Evolutionary conservation across 1,284 basidiomycete species (phyloP).

Genomic region (Phylloboletellus chloephorus): DNA sequence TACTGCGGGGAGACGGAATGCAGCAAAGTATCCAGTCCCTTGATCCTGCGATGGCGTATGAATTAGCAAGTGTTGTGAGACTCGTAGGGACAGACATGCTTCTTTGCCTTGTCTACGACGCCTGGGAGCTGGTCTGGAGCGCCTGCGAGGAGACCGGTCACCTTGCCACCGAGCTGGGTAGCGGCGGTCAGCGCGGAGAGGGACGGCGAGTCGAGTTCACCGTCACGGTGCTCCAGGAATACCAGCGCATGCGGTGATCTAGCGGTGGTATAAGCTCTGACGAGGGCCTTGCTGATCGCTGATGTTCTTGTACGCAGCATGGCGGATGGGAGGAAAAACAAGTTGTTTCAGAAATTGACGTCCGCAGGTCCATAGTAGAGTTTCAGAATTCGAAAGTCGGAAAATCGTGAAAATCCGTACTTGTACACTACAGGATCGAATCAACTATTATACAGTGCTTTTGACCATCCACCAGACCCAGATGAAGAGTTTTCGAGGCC

Average conservation of each 20-base stretch:
- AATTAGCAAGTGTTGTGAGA: conserved; percentile 10
- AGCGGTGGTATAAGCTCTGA: conserved; percentile 52
- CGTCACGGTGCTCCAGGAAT: conserved; percentile 83
- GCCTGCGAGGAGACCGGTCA: conserved; percentile 86
- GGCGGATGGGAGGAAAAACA: background rate
- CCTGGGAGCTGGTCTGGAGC: conserved; percentile 63
- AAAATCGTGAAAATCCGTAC: no score
- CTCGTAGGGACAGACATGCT: conserved; percentile 40
- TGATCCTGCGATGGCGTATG: conserved; percentile 33
- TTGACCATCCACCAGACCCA: no score
- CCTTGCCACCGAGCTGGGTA: conserved; percentile 75
- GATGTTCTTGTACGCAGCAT: conserved; percentile 36
- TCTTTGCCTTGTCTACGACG: conserved; percentile 75
- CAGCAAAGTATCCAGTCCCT: conserved; percentile 44
- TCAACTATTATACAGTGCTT: no score
- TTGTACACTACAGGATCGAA: no score
- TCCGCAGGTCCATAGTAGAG: no score
- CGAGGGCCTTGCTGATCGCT: conserved; percentile 24
- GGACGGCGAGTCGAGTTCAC: conserved; percentile 79
- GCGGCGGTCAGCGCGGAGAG: conserved; percentile 90
- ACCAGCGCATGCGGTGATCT: conserved; percentile 70
- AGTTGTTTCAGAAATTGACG: background rate
- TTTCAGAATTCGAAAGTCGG: no score
- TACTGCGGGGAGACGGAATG: conserved; percentile 52
- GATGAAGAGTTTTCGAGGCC: no score